These are phyloP conservation scores for Psidium friedrichsthalianum DNA, from an alignment of 345 rosid genomes.

Conservation along the genomic window DNA sequence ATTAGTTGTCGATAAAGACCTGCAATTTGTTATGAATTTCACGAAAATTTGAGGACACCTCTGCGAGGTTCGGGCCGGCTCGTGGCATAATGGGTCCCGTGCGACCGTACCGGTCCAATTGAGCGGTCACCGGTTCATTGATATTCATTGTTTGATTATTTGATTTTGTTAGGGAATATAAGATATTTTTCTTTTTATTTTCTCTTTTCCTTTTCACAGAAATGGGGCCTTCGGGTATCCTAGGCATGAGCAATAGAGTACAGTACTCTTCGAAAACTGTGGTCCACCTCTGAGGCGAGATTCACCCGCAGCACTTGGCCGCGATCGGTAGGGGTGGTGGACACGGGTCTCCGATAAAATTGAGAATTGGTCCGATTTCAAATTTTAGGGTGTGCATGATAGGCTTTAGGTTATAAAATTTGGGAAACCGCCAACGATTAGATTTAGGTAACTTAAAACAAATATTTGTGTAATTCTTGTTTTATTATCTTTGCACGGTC, in stretches of 20 bases:
- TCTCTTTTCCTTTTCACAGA: too few species aligned
- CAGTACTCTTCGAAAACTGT: not conserved
- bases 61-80: fast-evolving
- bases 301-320: not conserved
- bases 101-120: too few species aligned
- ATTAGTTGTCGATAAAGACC: not conserved
- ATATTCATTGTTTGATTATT: not conserved
- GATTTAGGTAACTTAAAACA: too few species aligned
- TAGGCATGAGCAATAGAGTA: not conserved
- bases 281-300: not conserved
- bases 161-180: not conserved
- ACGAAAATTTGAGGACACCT: not conserved
- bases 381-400: too few species aligned
- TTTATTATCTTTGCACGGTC: too few species aligned
- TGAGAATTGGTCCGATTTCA: too few species aligned
- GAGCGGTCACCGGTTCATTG: not conserved
- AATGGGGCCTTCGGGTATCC: not conserved
- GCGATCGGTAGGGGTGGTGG: too few species aligned
- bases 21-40: not conserved
- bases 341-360: too few species aligned
- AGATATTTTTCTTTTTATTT: not conserved
- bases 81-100: not conserved
- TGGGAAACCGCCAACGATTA: too few species aligned
- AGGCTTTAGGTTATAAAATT: too few species aligned
- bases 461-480: too few species aligned